Percentiles rank a stretch among this genome's conserved stretches.
phyloP scores from a whole-genome alignment of 495 filamentous ascomycete species.

The Podospora comata region DNA sequence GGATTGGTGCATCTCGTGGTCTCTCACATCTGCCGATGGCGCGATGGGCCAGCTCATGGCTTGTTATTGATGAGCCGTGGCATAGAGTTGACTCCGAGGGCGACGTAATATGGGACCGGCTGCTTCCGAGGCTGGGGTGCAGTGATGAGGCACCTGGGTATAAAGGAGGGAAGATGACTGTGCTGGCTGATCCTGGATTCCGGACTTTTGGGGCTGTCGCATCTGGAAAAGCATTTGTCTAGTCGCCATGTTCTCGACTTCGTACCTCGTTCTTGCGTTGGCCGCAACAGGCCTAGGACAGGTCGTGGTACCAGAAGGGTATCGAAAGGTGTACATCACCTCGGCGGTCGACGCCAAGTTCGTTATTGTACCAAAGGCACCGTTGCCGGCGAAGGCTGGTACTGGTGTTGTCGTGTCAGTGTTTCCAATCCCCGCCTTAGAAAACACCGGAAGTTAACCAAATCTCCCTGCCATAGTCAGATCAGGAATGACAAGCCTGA shows the following conservation, averaged over 20 bases:
- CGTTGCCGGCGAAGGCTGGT: constrained; percentile 29
- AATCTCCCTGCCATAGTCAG: constrained; percentile 28
- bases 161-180: background rate
- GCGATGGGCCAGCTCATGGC: background rate
- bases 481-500: constrained; percentile 40
- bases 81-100: background rate
- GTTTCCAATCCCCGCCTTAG: background rate
- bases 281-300: constrained; percentile 47
- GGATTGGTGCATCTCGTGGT: background rate
- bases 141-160: background rate
- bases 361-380: constrained; percentile 44
- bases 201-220: background rate
- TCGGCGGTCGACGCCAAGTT: constrained; percentile 51
- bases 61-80: background rate
- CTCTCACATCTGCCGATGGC: background rate
- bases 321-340: constrained; percentile 49
- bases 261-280: constrained; percentile 41
- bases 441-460: background rate
- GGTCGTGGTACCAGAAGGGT: constrained; percentile 39
- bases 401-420: constrained; percentile 45
- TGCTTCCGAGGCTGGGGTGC: background rate
- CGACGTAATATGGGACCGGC: background rate
- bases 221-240: background rate
- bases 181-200: background rate
- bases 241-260: constrained; percentile 35